Percentiles rank a stretch among this genome's conserved stretches.
Evolutionary conservation across 257 asterid genomes (phyloP).

Genomic region (Jaltomata sinuosa): DNA sequence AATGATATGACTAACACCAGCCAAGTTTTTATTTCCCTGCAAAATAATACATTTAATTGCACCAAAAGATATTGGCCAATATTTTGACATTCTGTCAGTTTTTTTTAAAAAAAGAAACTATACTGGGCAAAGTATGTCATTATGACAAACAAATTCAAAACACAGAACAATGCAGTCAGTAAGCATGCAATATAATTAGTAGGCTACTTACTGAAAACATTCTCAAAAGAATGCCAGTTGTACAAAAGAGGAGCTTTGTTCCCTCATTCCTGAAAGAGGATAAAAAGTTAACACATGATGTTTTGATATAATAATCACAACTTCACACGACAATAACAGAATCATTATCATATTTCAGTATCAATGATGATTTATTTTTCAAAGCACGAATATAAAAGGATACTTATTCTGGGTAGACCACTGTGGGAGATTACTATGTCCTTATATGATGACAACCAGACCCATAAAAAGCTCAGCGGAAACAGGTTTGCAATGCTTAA

Average conservation of each 20-base stretch:
- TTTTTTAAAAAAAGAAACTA: neutral
- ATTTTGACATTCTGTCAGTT: neutral
- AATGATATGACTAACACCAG: constrained; percentile 79
- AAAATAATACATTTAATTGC: constrained; percentile 12
- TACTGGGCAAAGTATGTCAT: neutral
- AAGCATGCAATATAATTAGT: neutral
- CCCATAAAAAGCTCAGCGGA: neutral
- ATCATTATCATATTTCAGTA: neutral
- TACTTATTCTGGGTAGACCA: neutral
- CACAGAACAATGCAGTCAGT: neutral
- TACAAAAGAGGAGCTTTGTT: constrained; percentile 94
- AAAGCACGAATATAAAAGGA: neutral
- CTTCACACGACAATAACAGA: neutral
- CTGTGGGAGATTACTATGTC: neutral
- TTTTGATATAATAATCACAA: neutral
- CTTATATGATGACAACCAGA: neutral
- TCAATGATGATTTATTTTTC: neutral
- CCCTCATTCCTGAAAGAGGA: constrained; percentile 58
- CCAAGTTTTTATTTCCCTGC: constrained; percentile 84
- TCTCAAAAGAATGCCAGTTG: constrained; percentile 96
- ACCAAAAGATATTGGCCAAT: constrained; percentile 1
- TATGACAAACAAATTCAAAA: neutral
- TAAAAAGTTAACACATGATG: neutral
- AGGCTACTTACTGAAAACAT: constrained; percentile 66
- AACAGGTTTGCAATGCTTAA: neutral